These are phyloP conservation scores for Hymenoscyphus repandus DNA, from an alignment of 2,329 filamentous ascomycete species.

Conservation along the genomic window DNA sequence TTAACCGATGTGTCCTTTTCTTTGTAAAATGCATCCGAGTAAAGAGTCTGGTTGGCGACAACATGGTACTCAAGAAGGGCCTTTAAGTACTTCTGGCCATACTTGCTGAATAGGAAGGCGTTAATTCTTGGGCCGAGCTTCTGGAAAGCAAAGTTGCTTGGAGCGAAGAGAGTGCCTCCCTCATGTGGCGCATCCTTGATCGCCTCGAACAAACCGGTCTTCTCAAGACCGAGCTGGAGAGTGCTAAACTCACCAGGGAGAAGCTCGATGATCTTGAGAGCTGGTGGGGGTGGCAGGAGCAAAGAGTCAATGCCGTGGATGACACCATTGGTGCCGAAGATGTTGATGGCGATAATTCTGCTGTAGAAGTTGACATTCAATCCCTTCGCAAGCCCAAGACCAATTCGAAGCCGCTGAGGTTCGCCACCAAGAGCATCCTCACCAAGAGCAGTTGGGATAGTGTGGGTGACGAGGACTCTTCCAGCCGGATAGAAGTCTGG, in stretches of 20 bases:
- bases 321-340: slow-evolving; percentile 72
- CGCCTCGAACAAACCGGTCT: slow-evolving; percentile 64
- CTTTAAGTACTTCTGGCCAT: slow-evolving; percentile 69
- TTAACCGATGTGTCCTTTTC: slow-evolving; percentile 30
- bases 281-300: slow-evolving; percentile 68
- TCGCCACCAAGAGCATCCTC: slow-evolving; percentile 55
- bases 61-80: slow-evolving; percentile 77
- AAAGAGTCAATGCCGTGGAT: slow-evolving; percentile 72
- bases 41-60: slow-evolving; percentile 68
- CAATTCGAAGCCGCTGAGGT: slow-evolving; percentile 68
- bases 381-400: slow-evolving; percentile 53
- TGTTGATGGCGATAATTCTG: slow-evolving; percentile 63
- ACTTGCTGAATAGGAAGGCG: slow-evolving; percentile 78
- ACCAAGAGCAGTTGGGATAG: slow-evolving; percentile 64
- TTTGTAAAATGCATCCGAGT: slow-evolving; percentile 76
- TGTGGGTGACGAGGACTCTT: slow-evolving; percentile 64
- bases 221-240: slow-evolving; percentile 65
- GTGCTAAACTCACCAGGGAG: slow-evolving; percentile 73
- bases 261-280: slow-evolving; percentile 57
- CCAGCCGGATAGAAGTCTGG: slow-evolving; percentile 61
- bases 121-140: slow-evolving; percentile 68
- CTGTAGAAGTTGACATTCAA: slow-evolving; percentile 73
- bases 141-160: slow-evolving; percentile 74
- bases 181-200: slow-evolving; percentile 48
- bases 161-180: slow-evolving; percentile 76